Percentiles rank a stretch among this genome's conserved stretches.
These are phyloP conservation scores for Mycena capillaripes DNA, from an alignment of 768 basidiomycete genomes.

Conservation along the genomic window DNA sequence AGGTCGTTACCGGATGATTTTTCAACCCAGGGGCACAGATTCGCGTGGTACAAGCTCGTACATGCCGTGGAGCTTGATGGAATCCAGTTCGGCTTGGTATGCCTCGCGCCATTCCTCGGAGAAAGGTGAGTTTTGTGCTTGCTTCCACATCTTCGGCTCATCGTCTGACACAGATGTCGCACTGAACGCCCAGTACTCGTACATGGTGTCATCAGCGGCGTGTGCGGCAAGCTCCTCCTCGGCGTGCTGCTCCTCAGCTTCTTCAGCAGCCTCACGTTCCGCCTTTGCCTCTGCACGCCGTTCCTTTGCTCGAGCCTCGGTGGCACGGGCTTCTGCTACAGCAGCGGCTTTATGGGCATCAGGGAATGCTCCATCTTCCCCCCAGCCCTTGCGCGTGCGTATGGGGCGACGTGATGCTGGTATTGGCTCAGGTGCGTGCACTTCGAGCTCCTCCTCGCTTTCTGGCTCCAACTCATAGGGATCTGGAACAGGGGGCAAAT, in stretches of 20 bases:
- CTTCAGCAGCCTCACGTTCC: not conserved
- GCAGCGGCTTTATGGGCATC: conserved; percentile 12
- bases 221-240: not conserved
- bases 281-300: not conserved
- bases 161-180: not conserved
- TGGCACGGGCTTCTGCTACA: not conserved
- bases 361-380: not conserved
- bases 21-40: not conserved
- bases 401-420: not conserved
- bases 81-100: conserved; percentile 4
- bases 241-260: not conserved
- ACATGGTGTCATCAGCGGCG: not conserved
- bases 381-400: not conserved
- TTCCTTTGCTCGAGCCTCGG: not conserved
- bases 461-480: not conserved
- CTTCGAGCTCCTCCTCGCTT: not conserved
- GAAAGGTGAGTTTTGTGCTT: conserved; percentile 10
- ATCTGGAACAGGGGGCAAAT: not conserved
- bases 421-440: not conserved
- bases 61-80: conserved; percentile 8
- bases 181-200: conserved; percentile 15
- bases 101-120: conserved; percentile 4
- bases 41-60: conserved; percentile 13
- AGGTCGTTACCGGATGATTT: not conserved
- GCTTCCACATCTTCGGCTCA: conserved; percentile 24